Evolutionary conservation across 2,329 filamentous ascomycete genomes (phyloP).

Genomic region (Nemania sp.): DNA sequence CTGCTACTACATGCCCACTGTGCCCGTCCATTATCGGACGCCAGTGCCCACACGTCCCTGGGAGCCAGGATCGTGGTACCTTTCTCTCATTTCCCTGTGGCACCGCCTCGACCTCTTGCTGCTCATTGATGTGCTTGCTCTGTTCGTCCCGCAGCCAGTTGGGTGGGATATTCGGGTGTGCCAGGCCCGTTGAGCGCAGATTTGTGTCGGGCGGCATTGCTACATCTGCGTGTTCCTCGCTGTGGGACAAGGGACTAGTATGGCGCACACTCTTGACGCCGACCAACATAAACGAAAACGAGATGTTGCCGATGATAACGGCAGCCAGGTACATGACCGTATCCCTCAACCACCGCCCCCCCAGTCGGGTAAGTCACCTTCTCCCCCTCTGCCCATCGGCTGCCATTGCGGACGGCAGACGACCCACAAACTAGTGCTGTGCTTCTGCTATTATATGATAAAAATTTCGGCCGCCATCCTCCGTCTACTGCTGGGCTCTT

Average conservation of each 20-base stretch:
- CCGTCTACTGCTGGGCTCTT: constrained; percentile 19
- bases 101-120: constrained; percentile 27
- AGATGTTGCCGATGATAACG: constrained; percentile 58
- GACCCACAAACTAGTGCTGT: constrained; percentile 37
- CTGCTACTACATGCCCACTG: constrained; percentile 13
- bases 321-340: constrained; percentile 55
- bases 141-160: constrained; percentile 36
- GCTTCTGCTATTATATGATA: constrained; percentile 32
- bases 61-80: constrained; percentile 28
- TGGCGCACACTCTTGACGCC: constrained; percentile 58
- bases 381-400: constrained; percentile 25
- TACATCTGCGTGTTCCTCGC: constrained; percentile 39
- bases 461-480: constrained; percentile 20
- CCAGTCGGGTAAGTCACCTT: constrained; percentile 59
- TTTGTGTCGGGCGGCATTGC: constrained; percentile 40
- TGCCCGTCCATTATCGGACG: constrained; percentile 31
- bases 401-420: constrained; percentile 18
- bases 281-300: constrained; percentile 63
- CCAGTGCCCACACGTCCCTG: constrained; percentile 32
- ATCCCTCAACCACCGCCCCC: constrained; percentile 59
- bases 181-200: constrained; percentile 41
- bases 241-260: constrained; percentile 49
- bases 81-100: constrained; percentile 30
- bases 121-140: constrained; percentile 40
- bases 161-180: constrained; percentile 45